Evolutionary conservation across 2,329 filamentous ascomycete species (phyloP), one percentile per base, ranked within the genome.

Genomic region (Colletotrichum graminicola): DNA sequence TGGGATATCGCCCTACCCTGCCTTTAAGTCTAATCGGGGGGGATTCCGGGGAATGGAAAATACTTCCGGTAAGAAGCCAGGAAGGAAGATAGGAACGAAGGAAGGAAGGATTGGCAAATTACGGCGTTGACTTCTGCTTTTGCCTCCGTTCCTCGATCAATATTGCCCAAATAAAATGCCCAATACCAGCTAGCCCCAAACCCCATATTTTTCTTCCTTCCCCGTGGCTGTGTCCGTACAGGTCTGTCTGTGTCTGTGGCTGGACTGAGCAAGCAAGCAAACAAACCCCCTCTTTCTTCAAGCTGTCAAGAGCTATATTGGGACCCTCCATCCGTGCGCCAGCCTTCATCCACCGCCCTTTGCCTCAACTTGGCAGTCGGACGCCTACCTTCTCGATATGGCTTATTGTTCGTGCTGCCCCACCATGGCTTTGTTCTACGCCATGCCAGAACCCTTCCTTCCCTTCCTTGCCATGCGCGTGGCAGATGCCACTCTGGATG

Each of bases 291-390:
- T n/a, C 43, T n/a, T 45, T 45, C 43, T n/a, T 41, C 14, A 18
- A 18, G 7, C 36, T 12, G 36, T 39, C 36, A 3, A 39, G 11
- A 18, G 23, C 23, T 21, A 23, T 32, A 21, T 54, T 43, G 34
- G 10, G 34, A n/a, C 39, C 47, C 57, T 67, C 64, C 45, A 55
- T 45, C 59, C 59, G 34, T 56, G 62, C 49, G 18, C 47, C 57
- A n/a, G 5, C 41, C 45, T 61, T 23, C 34, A 39, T 43, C 67
- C 63, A 67, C 67, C 63, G 56, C 63, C 56, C 49, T 67, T 67
- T 62, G n/a, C 39, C 21, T 18, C 41, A 34, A 56, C 47, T 56
- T 23, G n/a, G 47, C 43, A 55, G n/a, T n/a, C n/a, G n/a, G n/a
- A n/a, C n/a, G n/a, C n/a, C n/a, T 41, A 45, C 41, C 66, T 34